These are phyloP conservation scores for Drosera spatulata DNA, from an alignment of 179 eudicot genomes.

Conservation along the genomic window DNA sequence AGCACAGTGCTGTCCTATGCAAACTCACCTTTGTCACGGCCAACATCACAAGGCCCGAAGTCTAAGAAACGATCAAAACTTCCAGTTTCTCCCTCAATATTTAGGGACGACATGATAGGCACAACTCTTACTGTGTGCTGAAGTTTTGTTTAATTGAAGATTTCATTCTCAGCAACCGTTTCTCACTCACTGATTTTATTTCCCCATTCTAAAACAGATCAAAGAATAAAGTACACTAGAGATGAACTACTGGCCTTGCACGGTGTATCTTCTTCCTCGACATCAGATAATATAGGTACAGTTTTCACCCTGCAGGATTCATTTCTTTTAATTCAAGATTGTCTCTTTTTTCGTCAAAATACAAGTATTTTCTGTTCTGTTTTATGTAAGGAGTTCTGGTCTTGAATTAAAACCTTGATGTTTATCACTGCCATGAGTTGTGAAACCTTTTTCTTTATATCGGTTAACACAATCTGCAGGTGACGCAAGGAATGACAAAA, in stretches of 20 bases:
- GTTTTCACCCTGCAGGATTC: slow-evolving; percentile 6
- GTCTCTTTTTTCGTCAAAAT: too few species aligned
- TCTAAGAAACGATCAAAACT: slow-evolving; percentile 23
- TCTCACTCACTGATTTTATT: not conserved
- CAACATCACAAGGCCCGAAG: slow-evolving; percentile 12
- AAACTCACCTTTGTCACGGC: slow-evolving; percentile 17
- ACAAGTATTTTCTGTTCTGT: too few species aligned
- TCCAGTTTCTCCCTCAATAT: slow-evolving; percentile 12
- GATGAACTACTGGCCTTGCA: slow-evolving; percentile 71
- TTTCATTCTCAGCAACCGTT: not conserved
- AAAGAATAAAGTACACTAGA: slow-evolving; percentile 64
- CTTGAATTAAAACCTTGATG: too few species aligned
- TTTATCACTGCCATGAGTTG: too few species aligned
- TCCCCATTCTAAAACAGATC: slow-evolving; percentile 34
- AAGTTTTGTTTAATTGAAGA: not conserved
- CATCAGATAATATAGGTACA: slow-evolving; percentile 8
- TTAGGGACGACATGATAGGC: slow-evolving; percentile 38
- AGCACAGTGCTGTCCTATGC: slow-evolving; percentile 11
- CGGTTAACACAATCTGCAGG: too few species aligned
- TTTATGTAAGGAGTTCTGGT: too few species aligned
- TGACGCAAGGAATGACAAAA: too few species aligned
- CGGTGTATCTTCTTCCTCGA: slow-evolving; percentile 21
- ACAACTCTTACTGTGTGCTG: not conserved
- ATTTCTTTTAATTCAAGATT: not conserved
- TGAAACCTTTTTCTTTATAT: too few species aligned